These are phyloP conservation scores for Leptomonas seymouri DNA, from an alignment of 208 protist species.

Conservation along the genomic window DNA sequence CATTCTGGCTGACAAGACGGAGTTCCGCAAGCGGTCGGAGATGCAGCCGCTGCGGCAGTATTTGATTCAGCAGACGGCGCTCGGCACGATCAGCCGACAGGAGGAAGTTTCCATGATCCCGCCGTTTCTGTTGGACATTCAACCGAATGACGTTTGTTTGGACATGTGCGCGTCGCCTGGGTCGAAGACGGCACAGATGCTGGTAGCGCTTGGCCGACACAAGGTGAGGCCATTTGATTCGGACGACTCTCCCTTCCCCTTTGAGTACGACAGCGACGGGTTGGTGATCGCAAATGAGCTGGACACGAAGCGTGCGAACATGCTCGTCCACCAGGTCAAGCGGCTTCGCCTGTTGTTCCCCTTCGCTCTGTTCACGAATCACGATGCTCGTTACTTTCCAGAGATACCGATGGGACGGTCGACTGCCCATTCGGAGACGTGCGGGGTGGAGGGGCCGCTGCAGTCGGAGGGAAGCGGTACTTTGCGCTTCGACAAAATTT, in stretches of 20 bases:
- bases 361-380: constrained; percentile 90
- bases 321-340: constrained; percentile 89
- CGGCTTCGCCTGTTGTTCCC: constrained; percentile 84
- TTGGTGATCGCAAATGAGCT: constrained; percentile 90
- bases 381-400: constrained; percentile 89
- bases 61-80: constrained; percentile 79
- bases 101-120: constrained; percentile 88
- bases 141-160: constrained; percentile 77
- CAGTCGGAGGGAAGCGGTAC: constrained; percentile 32
- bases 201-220: constrained; percentile 80
- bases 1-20: constrained; percentile 76
- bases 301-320: constrained; percentile 84
- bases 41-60: constrained; percentile 74
- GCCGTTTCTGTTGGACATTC: constrained; percentile 81
- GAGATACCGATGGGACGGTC: constrained; percentile 39
- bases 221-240: constrained; percentile 51
- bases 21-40: constrained; percentile 75
- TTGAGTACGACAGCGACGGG: constrained; percentile 73
- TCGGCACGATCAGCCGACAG: constrained; percentile 87
- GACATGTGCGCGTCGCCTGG: constrained; percentile 93
- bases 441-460: neutral
- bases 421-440: neutral
- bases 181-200: constrained; percentile 91
- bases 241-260: constrained; percentile 76
- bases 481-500: constrained; percentile 91